phyloP scores from a whole-genome alignment of 73 alveolate genomes.

The Paramecium tetraurelia region DNA sequence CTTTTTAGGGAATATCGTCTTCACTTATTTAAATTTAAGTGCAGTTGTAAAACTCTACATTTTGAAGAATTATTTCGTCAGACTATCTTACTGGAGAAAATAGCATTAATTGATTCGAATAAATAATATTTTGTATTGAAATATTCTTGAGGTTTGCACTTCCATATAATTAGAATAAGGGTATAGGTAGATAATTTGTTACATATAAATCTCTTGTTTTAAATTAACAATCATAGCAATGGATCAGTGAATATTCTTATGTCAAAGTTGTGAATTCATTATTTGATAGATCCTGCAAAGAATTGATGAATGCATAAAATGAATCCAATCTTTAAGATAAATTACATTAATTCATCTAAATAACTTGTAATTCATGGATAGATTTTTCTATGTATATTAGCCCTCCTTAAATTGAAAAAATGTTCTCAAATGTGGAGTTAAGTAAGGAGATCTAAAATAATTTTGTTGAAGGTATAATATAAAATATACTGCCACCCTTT shows the following conservation, averaged over 20 bases:
- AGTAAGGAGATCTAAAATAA: not conserved
- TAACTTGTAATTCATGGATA: not conserved
- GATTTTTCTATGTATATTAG: not conserved
- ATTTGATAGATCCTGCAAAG: not conserved
- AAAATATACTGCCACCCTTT: not conserved
- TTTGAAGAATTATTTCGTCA: not conserved
- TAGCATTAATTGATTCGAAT: not conserved
- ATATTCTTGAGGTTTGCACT: not conserved
- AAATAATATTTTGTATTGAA: not conserved
- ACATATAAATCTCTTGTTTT: not conserved
- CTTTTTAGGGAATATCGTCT: not conserved
- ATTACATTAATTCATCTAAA: not conserved
- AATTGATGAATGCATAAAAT: not conserved
- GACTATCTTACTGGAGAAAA: not conserved
- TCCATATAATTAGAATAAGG: not conserved
- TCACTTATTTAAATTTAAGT: not conserved
- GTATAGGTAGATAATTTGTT: not conserved
- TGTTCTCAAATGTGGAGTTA: not conserved
- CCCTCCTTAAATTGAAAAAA: not conserved
- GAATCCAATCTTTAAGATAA: not conserved
- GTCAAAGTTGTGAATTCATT: not conserved
- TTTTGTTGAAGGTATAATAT: not conserved
- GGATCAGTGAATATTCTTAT: not conserved
- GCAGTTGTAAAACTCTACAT: not conserved
- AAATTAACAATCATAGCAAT: not conserved